Evolutionary conservation across 2,329 filamentous ascomycete species (phyloP).

Genomic region (Albifimbria verrucaria): DNA sequence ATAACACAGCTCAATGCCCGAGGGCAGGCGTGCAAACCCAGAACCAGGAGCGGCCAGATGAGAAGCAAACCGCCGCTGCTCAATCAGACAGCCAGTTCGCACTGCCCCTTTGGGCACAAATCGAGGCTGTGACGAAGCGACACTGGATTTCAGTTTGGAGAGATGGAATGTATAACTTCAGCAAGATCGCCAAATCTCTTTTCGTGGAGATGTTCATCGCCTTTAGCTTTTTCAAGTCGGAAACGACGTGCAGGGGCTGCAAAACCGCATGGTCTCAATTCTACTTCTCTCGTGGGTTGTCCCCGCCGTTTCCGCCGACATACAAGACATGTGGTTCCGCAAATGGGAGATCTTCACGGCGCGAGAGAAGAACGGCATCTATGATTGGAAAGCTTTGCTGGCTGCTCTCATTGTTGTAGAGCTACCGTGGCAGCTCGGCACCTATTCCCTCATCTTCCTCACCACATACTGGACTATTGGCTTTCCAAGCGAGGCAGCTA

Average conservation of each 20-base stretch:
- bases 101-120: conserved; percentile 61
- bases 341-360: conserved; percentile 72
- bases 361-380: conserved; percentile 70
- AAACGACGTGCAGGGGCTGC: conserved; percentile 63
- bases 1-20: too few species aligned
- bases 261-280: conserved; percentile 72
- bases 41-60: too few species aligned
- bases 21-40: too few species aligned
- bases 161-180: conserved; percentile 72
- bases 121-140: conserved; percentile 62
- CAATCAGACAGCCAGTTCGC: conserved; percentile 58
- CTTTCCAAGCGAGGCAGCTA: conserved; percentile 60
- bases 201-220: conserved; percentile 75
- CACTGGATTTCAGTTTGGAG: conserved; percentile 74
- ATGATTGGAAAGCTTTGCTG: conserved; percentile 73
- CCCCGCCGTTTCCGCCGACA: conserved; percentile 71
- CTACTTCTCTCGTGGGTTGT: conserved; percentile 61
- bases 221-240: conserved; percentile 73
- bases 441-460: conserved; percentile 64
- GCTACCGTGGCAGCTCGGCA: conserved; percentile 66
- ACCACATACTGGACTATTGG: conserved; percentile 77
- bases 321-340: too few species aligned
- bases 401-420: conserved; percentile 71
- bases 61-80: conserved; percentile 60
- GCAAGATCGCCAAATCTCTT: conserved; percentile 69